Base-by-base conservation (phyloP, 2,329 filamentous ascomycete genomes). In the Sclerotiophoma versabilis region DNA sequence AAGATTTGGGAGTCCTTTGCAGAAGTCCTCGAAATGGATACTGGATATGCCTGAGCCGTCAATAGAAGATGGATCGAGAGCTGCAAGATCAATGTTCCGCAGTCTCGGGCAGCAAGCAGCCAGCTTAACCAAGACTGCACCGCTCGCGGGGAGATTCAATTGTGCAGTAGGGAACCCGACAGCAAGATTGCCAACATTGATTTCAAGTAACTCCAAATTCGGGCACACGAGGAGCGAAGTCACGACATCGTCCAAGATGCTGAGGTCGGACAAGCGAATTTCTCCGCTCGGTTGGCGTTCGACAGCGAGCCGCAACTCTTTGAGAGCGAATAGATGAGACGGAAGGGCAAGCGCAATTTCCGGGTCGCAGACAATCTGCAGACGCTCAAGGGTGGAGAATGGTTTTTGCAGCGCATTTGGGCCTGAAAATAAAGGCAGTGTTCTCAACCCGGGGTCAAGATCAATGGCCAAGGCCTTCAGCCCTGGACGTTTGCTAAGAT, bases 281-380 rank as follows among this genome's bases (percentile, higher is more conserved):
- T 49, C 48, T 20, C 54, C 54, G 12, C 60, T 54, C 7, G 68
- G 61, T 45, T 68, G 63, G 9, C 70, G 63, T 22, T 64, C 66
- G n/a, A 73, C 50, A 25, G 69, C 67, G 15, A 74, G 26, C 15
- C 69, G 63, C 25, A 74, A 33, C 11, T 71, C 60, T 38, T 71
- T 60, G 15, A 74, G 26, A 3, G 30, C 9, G 3, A 41, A 47
- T 3, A 74, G 58, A 36, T 71, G 69, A 0, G 36, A 22, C 10
- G 64, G 60, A 2, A 74, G 59, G 4, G 68, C 63, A 8, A 69
- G 53, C 5, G 68, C 69, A 20, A 73, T 58, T 23, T 73, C 70
- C 2, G 70, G 70, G 30, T 73, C 73, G 37, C 69, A 72, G 54
- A 70, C 69, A 20, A 72, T 58, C 7, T 60, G 59, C 15, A 72